Evolutionary conservation across 1,284 basidiomycete species (phyloP), one percentile per base, ranked within the genome.

Genomic region (Naganishia albida): DNA sequence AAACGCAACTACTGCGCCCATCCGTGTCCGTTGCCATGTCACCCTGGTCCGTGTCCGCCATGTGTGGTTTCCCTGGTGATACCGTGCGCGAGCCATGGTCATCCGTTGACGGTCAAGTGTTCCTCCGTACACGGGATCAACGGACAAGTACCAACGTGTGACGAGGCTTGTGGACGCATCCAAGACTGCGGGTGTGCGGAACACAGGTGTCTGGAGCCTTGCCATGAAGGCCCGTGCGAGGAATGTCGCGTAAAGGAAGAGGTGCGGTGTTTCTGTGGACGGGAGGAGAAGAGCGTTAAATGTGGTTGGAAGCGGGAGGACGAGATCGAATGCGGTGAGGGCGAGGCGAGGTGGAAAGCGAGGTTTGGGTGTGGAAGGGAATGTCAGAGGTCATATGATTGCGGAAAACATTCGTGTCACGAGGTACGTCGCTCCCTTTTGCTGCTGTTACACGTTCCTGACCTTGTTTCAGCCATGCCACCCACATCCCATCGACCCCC

Each of bases 21-120:
- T 70, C 82, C 87, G 0, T 96, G 92, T 71, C 85, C 88, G 0
- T 83, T 87, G 70, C 75, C 62, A 18, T 68, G 67, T 54, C 67
- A 68, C 72, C 87, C 87, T 0, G 87, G 93, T 26, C 87, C 91
- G 0, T 94, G 91, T 77, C 88, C 91, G 2, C 84, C 91, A 3
- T 85, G 83, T 70, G 77, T 84, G 68, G 79, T 85, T 23, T 83
- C 82, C 7, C 79, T 83, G 1, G 80, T 82, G 57, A 77, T 81
- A 8, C 81, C 83, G 2, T 93, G 89, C 73, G 86, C 87, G 65
- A 91, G 89, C 67, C 84, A 84, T 50, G 83, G 84, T 70, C 82
- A 84, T 55, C 78, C 80, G 0, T 80, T 87, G 20, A 84, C 85
- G 0, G 85, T 89, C 71, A 83, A 86, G 46, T 94, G 91, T 76